Evolutionary conservation across 176 grass and related monocot species (phyloP).

Genomic region (Elaeis guineensis): DNA sequence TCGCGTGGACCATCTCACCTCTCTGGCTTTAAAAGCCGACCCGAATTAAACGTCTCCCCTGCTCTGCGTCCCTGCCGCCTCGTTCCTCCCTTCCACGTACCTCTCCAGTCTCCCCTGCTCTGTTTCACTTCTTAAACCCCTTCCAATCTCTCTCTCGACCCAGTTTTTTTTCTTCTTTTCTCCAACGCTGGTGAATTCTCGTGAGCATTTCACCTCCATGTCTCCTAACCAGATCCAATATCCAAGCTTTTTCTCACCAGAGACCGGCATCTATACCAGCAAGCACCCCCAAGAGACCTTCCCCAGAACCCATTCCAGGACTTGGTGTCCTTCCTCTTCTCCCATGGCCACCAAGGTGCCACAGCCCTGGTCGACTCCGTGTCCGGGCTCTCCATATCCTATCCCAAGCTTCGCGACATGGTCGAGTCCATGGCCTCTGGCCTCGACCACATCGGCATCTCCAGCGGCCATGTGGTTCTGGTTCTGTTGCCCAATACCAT

Average conservation of each 20-base stretch:
- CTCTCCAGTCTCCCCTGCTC: background rate
- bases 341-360: conserved; percentile 27
- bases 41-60: too few species aligned
- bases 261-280: conserved; percentile 51
- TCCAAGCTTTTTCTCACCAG: conserved; percentile 40
- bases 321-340: conserved; percentile 62
- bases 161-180: background rate
- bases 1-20: too few species aligned
- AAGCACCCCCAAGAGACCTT: conserved; percentile 28
- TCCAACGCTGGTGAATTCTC: background rate
- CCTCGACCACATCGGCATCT: conserved; percentile 29
- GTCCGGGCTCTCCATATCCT: conserved; percentile 32
- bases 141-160: too few species aligned
- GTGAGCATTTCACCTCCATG: too few species aligned
- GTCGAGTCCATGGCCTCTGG: conserved; percentile 43
- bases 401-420: conserved; percentile 39
- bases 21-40: too few species aligned
- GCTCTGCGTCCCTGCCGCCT: too few species aligned
- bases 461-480: conserved; percentile 32
- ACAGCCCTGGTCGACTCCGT: conserved; percentile 42
- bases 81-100: too few species aligned
- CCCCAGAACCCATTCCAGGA: conserved; percentile 43
- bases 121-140: background rate
- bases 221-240: too few species aligned
- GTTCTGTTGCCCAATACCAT: conserved; percentile 51